Evolutionary conservation across 2,329 filamentous ascomycete species (phyloP).

Genomic region (Venturia oleaginea): DNA sequence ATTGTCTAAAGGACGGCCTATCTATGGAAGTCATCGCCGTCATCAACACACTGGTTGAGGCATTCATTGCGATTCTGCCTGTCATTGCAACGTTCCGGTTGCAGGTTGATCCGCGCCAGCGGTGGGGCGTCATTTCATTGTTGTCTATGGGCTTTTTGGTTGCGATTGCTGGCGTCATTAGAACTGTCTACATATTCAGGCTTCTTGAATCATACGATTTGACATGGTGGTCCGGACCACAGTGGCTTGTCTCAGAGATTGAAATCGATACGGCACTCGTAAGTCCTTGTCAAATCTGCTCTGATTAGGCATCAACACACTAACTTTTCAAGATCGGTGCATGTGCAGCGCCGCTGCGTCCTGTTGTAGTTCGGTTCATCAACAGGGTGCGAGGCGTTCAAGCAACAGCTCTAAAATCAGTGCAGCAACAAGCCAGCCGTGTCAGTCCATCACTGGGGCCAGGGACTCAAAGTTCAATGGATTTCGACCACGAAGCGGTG

Average conservation of each 20-base stretch:
- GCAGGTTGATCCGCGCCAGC: conserved; percentile 33
- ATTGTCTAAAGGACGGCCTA: conserved; percentile 34
- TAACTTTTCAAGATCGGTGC: conserved; percentile 6
- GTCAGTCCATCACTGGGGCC: neutral
- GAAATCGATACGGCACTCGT: conserved; percentile 39
- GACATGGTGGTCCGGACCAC: conserved; percentile 36
- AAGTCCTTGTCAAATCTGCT: conserved; percentile 15
- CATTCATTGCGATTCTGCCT: conserved; percentile 34
- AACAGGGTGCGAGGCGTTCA: neutral
- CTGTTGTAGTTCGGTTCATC: neutral
- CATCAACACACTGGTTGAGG: conserved; percentile 34
- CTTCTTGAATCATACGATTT: conserved; percentile 33
- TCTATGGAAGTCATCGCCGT: conserved; percentile 31
- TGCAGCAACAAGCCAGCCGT: neutral
- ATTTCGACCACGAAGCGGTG: neutral
- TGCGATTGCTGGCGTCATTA: conserved; percentile 32
- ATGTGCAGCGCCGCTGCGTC: conserved; percentile 13
- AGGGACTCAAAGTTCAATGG: neutral
- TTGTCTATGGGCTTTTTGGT: conserved; percentile 35
- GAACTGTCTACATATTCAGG: conserved; percentile 38
- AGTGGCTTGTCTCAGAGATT: conserved; percentile 37
- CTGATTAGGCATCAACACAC: neutral
- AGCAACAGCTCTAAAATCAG: neutral
- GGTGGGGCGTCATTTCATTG: conserved; percentile 30
- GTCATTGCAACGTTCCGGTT: conserved; percentile 34